Percentiles rank a stretch among this genome's conserved stretches.
Conservation (phyloP, 345 rosid genomes). For the Nasturtium officinale region DNA sequence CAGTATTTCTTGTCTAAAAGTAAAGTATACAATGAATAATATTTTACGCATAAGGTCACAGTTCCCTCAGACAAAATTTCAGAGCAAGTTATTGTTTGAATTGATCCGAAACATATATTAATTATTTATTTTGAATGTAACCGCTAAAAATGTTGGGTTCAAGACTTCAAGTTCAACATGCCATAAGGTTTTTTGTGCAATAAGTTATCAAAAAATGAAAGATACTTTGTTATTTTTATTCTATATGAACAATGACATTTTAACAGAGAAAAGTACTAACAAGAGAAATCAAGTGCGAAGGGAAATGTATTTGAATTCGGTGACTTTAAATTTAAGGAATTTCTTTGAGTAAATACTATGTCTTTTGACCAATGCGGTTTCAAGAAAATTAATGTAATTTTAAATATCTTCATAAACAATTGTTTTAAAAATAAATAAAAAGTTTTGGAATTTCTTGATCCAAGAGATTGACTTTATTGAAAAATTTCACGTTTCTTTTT, state of each 20-base stretch:
- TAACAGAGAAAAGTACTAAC: not conserved
- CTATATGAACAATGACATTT: slow-evolving; percentile 9
- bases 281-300: not conserved
- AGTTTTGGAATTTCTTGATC: slow-evolving; percentile 38
- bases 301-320: slow-evolving; percentile 20
- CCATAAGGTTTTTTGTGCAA: not conserved
- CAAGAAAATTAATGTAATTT: slow-evolving; percentile 19
- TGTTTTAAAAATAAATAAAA: too few species aligned
- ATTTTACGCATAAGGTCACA: not conserved
- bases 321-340: slow-evolving; percentile 42
- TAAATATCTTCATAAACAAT: not conserved
- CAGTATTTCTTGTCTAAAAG: too few species aligned
- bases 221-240: not conserved
- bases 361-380: slow-evolving; percentile 24
- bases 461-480: slow-evolving; percentile 27
- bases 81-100: slow-evolving; percentile 23
- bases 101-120: slow-evolving; percentile 6
- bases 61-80: not conserved
- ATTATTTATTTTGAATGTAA: slow-evolving; percentile 19
- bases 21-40: not conserved
- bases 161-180: slow-evolving; percentile 26
- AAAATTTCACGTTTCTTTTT: not conserved
- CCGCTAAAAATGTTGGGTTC: slow-evolving; percentile 28
- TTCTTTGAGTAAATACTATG: slow-evolving; percentile 37
- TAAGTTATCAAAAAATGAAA: not conserved